Evolutionary conservation across 1,284 basidiomycete genomes (phyloP).

Genomic region (Volvariella surrecta): DNA sequence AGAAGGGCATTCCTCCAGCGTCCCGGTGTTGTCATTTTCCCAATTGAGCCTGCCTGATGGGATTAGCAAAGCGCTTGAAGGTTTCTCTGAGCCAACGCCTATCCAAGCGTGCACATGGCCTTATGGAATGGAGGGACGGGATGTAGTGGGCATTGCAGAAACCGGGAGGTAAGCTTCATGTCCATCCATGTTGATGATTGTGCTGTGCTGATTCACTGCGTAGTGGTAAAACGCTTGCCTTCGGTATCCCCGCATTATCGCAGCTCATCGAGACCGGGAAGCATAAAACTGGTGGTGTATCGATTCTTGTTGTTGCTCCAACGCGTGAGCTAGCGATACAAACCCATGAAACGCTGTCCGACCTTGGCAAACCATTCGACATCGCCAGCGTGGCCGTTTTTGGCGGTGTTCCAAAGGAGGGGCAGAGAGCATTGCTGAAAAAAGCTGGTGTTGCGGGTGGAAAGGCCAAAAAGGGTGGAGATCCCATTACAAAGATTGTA

Average conservation of each 20-base stretch:
- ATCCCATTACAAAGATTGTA: slow-evolving; percentile 63
- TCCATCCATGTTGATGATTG: neutral
- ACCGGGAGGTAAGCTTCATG: slow-evolving; percentile 68
- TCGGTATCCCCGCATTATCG: slow-evolving; percentile 85
- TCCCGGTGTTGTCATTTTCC: slow-evolving; percentile 75
- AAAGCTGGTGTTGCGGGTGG: slow-evolving; percentile 39
- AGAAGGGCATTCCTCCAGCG: slow-evolving; percentile 32
- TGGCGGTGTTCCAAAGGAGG: slow-evolving; percentile 86
- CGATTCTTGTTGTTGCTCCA: slow-evolving; percentile 84
- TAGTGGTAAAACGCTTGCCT: slow-evolving; percentile 94
- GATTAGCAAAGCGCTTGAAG: slow-evolving; percentile 52
- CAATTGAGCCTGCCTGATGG: slow-evolving; percentile 62
- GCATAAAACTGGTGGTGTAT: slow-evolving; percentile 30
- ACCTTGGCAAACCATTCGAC: slow-evolving; percentile 70
- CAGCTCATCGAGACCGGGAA: slow-evolving; percentile 42
- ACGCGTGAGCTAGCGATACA: slow-evolving; percentile 94
- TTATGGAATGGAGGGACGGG: slow-evolving; percentile 71
- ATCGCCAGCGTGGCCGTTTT: slow-evolving; percentile 84
- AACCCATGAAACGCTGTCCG: slow-evolving; percentile 80
- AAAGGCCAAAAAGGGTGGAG: slow-evolving; percentile 22
- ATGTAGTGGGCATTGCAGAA: slow-evolving; percentile 96
- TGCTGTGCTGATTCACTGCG: slow-evolving; percentile 5
- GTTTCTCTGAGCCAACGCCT: slow-evolving; percentile 87
- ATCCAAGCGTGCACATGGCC: slow-evolving; percentile 98
- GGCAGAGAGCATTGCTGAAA: slow-evolving; percentile 61